Evolutionary conservation across 371 early-diverging fungal species (phyloP), one percentile per base, ranked within the genome.

Genomic region (Choanephora cucurbitarum): DNA sequence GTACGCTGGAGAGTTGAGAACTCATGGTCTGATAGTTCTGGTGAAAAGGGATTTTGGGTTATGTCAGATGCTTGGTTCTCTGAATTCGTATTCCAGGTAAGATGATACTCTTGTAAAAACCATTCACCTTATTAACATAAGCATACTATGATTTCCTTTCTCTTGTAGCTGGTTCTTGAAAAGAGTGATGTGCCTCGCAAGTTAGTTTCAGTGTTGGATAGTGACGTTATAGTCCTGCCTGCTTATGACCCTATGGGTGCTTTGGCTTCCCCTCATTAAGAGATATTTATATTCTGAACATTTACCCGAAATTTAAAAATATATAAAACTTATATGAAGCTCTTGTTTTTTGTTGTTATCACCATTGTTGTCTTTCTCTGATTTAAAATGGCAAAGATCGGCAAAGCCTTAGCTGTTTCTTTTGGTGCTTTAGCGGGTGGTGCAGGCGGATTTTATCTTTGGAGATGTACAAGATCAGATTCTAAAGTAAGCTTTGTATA

Each of bases 61-160:
- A 90, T 92, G 92, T 78, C 80, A n/a, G 90, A 91, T 66, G 80
- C 69, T 5, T 92, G 92, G 92, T 91, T 91, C 66, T 73, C 74
- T 32, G 86, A 89, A 59, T 92, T 85, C 75, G 87, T 90, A 2
- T 92, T 90, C 71, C 91, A 91, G 63, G 68, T 91, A 28, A 28
- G n/a, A n/a, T n/a, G n/a, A n/a, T n/a, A n/a, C n/a, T n/a, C n/a
- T n/a, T n/a, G n/a, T n/a, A n/a, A n/a, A n/a, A n/a, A n/a, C n/a
- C n/a, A n/a, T n/a, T n/a, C n/a, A n/a, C 28, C 28, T 28, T 28
- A 28, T 28, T 28, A 28, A 28, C 28, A 28, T 28, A 7, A 5
- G 7, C 28, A 28, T 28, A 28, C 7, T 7, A 28, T n/a, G n/a
- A n/a, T n/a, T n/a, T n/a, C n/a, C n/a, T n/a, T n/a, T n/a, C n/a